phyloP scores from a whole-genome alignment of 1,139 yeast species.

The Tardiomyces digboiensis region DNA sequence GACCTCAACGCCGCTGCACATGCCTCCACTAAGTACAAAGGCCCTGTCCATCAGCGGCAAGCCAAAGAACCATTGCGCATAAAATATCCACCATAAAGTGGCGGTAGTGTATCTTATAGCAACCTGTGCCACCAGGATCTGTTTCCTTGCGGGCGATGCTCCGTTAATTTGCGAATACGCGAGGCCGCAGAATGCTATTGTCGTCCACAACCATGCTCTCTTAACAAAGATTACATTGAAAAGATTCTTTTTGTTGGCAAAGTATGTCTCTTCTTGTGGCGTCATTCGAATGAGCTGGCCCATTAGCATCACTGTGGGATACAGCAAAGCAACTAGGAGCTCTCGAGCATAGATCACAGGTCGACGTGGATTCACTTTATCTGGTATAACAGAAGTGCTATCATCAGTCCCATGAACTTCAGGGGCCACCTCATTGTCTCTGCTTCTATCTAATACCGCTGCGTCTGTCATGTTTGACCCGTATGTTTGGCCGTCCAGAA shows the following conservation, averaged over 20 bases:
- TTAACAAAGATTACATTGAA: constrained; percentile 72
- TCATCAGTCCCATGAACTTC: background rate
- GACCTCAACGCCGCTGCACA: constrained; percentile 34
- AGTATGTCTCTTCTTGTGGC: constrained; percentile 24
- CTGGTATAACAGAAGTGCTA: background rate
- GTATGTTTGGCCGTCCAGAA: no score
- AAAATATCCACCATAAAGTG: constrained; percentile 76
- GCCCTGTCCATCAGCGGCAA: constrained; percentile 83
- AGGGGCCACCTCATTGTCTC: background rate
- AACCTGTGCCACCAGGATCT: constrained; percentile 4
- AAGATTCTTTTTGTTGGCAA: constrained; percentile 53
- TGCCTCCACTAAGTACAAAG: constrained; percentile 76
- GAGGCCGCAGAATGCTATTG: constrained; percentile 29
- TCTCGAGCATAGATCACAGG: background rate
- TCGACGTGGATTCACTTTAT: background rate
- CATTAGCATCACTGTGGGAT: constrained; percentile 21
- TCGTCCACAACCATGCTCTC: constrained; percentile 92
- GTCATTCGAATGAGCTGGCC: constrained; percentile 20
- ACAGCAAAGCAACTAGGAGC: constrained; percentile 8
- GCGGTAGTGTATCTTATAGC: constrained; percentile 35
- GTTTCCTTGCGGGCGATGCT: background rate
- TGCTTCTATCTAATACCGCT: background rate
- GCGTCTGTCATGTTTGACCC: background rate
- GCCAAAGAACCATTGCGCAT: constrained; percentile 86
- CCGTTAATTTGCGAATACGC: background rate